Base-by-base conservation (phyloP, 345 rosid genomes). In the Passiflora organensis region DNA sequence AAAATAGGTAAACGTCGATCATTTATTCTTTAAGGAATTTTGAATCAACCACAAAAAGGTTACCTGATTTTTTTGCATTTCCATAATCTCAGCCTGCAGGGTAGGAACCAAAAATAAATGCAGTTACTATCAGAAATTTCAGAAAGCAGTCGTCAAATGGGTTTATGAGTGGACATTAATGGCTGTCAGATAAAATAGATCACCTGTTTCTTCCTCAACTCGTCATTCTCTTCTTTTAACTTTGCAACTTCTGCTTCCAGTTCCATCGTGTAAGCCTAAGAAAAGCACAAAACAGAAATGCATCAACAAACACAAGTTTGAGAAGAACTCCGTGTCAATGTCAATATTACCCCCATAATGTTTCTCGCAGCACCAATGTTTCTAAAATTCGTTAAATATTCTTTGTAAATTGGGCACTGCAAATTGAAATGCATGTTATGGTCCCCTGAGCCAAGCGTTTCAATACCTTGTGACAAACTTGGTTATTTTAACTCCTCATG, bases 211-310 rank as follows among this genome's bases (percentile, higher is more conserved):
- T 80, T 78, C 64, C 23, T 72, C 72, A 94, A 60, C 64, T 78
- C 80, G 41, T 89, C 63, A 15, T 89, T 94, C 67, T 86, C 99
- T 71, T 82, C 88, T 51, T 89, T 89, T 45, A 89, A 63, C 73
- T 85, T 87, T 13, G 86, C 88, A 56, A 86, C 78, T 79, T 94
- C 97, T 43, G 85, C 89, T 85, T 94, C 97, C 76, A 94, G 74
- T 67, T 94, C 97, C 85, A 61, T 77, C 1, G 99, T 94, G 63
- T 89, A 93, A 64, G 96, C 99, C 99, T 93, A 62, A 28, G 32
- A 66, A 8, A 65, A 64, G 56, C 57, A 47, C 53, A 65, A 45
- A 44, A 63, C 43, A 50, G 13, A 60, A 50, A 47, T 34, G 54
- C n/a, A n/a, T 51, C 15, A 53, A 16, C 19, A 53, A 57, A 37